Conservation (phyloP, 1,284 basidiomycete species). For the Ceratobasidium sp. region DNA sequence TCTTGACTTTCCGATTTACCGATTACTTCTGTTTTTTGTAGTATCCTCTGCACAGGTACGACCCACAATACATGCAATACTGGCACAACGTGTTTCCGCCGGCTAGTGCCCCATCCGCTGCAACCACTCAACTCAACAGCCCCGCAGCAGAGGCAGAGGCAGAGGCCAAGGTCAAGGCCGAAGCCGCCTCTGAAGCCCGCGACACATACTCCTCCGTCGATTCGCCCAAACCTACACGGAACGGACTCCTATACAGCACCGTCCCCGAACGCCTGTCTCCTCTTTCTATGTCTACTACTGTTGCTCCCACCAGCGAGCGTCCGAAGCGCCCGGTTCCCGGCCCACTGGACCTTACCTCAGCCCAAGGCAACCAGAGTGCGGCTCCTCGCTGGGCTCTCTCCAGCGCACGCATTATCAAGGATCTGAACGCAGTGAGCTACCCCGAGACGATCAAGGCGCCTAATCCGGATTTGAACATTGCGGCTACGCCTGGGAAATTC, state of each 20-base stretch:
- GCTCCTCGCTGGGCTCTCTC: conserved; percentile 76
- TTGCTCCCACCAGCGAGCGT: conserved; percentile 52
- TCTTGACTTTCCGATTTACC: too few species aligned
- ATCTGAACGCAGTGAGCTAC: conserved; percentile 83
- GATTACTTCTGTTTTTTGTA: conserved; percentile 4
- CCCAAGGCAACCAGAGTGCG: conserved; percentile 56
- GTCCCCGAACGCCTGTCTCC: conserved; percentile 56
- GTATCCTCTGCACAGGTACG: conserved; percentile 14
- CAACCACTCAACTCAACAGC: conserved; percentile 36
- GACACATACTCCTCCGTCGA: conserved; percentile 53
- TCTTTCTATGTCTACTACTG: conserved; percentile 51
- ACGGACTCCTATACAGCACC: conserved; percentile 57
- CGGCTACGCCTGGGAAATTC: conserved; percentile 87
- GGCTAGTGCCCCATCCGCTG: not conserved
- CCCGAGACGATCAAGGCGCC: conserved; percentile 89
- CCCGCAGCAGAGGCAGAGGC: conserved; percentile 48
- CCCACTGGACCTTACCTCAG: conserved; percentile 76
- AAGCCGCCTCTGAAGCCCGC: conserved; percentile 47
- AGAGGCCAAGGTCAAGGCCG: conserved; percentile 53
- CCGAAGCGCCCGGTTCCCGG: conserved; percentile 64
- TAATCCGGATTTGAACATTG: conserved; percentile 85
- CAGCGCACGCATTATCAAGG: conserved; percentile 84
- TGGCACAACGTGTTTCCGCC: conserved; percentile 32
- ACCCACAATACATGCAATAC: conserved; percentile 35
- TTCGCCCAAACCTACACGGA: conserved; percentile 55